Evolutionary conservation across 148 eudicot species (phyloP).

Genomic region (Vaccinium corymbosum): DNA sequence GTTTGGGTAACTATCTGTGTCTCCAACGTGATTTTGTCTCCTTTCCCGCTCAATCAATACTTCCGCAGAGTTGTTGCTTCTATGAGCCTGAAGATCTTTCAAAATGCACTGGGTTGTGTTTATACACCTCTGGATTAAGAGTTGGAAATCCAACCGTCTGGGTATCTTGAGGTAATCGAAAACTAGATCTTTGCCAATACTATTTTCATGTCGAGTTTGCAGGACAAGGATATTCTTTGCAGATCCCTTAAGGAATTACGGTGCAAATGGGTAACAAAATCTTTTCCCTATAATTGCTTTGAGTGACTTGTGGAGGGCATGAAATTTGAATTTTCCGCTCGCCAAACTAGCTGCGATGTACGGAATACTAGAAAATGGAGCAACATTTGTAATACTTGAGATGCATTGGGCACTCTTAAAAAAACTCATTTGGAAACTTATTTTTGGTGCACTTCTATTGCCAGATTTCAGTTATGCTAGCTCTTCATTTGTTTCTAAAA

Average conservation of each 20-base stretch:
- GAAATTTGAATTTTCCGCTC: background rate
- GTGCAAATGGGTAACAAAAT: background rate
- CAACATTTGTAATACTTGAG: background rate
- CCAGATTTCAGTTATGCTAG: background rate
- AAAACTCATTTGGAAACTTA: background rate
- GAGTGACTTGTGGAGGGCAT: background rate
- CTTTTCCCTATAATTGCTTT: background rate
- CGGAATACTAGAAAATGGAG: background rate
- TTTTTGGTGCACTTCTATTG: background rate
- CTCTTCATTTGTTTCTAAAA: background rate
- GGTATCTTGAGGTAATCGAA: constrained; percentile 7
- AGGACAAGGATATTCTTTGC: background rate
- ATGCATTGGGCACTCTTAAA: background rate
- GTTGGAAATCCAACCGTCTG: background rate
- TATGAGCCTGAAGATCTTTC: background rate
- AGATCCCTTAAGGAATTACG: background rate
- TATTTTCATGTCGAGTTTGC: constrained; percentile 3
- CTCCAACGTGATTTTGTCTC: background rate
- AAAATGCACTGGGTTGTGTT: background rate
- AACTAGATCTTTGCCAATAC: constrained; percentile 1
- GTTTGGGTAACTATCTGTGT: background rate
- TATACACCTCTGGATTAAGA: background rate
- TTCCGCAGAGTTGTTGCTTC: background rate
- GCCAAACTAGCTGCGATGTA: background rate
- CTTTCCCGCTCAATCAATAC: background rate